phyloP scores from a whole-genome alignment of 768 basidiomycete species.

The Phylloporus sp. region DNA sequence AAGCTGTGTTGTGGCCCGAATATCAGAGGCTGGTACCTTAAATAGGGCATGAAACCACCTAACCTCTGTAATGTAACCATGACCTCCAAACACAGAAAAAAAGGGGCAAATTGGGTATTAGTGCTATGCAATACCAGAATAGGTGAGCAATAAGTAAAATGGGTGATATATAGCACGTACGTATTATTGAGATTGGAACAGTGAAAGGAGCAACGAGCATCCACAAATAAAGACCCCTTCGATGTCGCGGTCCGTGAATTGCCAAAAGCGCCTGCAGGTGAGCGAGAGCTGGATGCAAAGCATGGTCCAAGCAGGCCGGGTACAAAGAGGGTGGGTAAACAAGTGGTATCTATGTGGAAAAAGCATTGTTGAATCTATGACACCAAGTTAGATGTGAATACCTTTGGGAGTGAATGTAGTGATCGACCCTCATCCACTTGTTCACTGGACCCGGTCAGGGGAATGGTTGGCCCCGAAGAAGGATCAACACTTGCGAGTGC shows the following conservation, averaged over 20 bases:
- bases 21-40: not conserved
- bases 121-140: conserved; percentile 40
- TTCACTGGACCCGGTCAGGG: conserved; percentile 19
- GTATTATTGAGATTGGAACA: conserved; percentile 71
- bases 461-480: conserved; percentile 54
- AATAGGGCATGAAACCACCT: conserved; percentile 2
- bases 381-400: not conserved
- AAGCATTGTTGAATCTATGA: not conserved
- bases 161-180: conserved; percentile 39
- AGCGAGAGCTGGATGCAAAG: conserved; percentile 31
- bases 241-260: conserved; percentile 59
- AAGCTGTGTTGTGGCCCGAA: conserved; percentile 40
- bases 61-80: conserved; percentile 82
- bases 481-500: conserved; percentile 72
- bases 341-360: conserved; percentile 46
- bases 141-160: not conserved
- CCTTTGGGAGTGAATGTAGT: conserved; percentile 7
- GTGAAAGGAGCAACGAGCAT: conserved; percentile 65
- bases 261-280: conserved; percentile 52
- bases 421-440: conserved; percentile 17
- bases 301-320: conserved; percentile 34
- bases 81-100: conserved; percentile 84
- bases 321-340: conserved; percentile 51
- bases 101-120: conserved; percentile 81
- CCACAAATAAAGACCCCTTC: conserved; percentile 64